Evolutionary conservation across 768 basidiomycete species (phyloP).

Genomic region (Nidula microcarpa): DNA sequence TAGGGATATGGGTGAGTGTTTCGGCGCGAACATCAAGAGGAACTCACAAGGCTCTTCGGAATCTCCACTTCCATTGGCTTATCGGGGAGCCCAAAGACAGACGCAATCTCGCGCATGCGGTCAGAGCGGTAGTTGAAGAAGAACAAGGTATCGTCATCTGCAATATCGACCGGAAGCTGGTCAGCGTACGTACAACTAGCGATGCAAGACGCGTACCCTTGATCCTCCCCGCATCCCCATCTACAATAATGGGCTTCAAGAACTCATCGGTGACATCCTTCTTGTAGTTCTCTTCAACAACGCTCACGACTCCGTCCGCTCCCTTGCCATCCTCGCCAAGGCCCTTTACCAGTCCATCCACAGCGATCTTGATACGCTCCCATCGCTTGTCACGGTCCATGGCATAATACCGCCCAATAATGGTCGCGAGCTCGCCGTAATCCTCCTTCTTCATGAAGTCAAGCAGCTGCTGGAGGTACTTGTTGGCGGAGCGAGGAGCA

Average conservation of each 20-base stretch:
- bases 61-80: slow-evolving; percentile 82
- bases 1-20: background rate
- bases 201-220: slow-evolving; percentile 46
- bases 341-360: slow-evolving; percentile 81
- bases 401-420: slow-evolving; percentile 91
- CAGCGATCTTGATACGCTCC: slow-evolving; percentile 89
- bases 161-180: no score
- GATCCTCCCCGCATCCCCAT: slow-evolving; percentile 74
- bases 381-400: slow-evolving; percentile 98
- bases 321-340: slow-evolving; percentile 51
- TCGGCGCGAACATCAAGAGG: background rate
- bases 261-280: slow-evolving; percentile 94
- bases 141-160: slow-evolving; percentile 87
- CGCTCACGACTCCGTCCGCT: slow-evolving; percentile 55
- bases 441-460: slow-evolving; percentile 76
- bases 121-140: slow-evolving; percentile 98
- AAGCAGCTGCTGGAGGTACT: slow-evolving; percentile 73
- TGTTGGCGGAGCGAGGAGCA: slow-evolving; percentile 77
- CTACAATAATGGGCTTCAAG: slow-evolving; percentile 89
- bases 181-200: no score
- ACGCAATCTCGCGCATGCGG: slow-evolving; percentile 89
- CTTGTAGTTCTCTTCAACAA: slow-evolving; percentile 72
- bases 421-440: slow-evolving; percentile 78
- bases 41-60: slow-evolving; percentile 58
- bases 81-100: slow-evolving; percentile 75